Base-by-base conservation (phyloP, 768 basidiomycete genomes). In the Fomitopsis pulvina region DNA sequence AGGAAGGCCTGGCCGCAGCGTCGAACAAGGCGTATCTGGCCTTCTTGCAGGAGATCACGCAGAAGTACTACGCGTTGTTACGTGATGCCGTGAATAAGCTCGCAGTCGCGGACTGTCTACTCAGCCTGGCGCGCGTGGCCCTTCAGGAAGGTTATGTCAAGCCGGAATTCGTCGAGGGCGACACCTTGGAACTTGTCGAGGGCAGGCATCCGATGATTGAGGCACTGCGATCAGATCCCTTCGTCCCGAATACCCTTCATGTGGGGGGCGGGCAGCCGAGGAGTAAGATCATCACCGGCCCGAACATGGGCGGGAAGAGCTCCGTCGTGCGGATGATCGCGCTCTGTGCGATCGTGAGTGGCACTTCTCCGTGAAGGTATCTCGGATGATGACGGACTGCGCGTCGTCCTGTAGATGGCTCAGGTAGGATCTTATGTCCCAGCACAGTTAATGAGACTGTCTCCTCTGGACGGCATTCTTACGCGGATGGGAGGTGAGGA, bases 401-500 rank as follows among this genome's bases (percentile, higher is more conserved):
- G 26, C 18, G 20, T 27, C 2, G n/a, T 1, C 20, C 40, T 11
- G 20, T 43, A 63, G 62, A 75, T 78, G 87, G 87, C 90, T 1
- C 93, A 97, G 62, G 82, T 96, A n/a, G 95, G 95, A 10, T 87
- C 83, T 14, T 95, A 90, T 60, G 91, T 97, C 2, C 95, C 95
- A 16, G 92, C 92, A 1, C 66, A 68, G 12, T 75, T 80, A 0
- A 85, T 87, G 42, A 85, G 68, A 55, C 67, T 95, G 39, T 81
- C 86, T n/a, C 69, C 94, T 45, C 73, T 92, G 45, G 93, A 97
- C 59, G 81, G 84, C 0, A 80, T 97, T 18, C 74, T 87, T 21
- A 94, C 92, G 2, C 76, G 94, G 45, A 94, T 94, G 91, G 92
- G 92, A 51, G 87, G 87, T 85, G 57, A 45, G 80, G 41, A n/a